Evolutionary conservation across 1,284 basidiomycete species (phyloP), one percentile per base, ranked within the genome.

Genomic region (Tylopilus orsonianus): DNA sequence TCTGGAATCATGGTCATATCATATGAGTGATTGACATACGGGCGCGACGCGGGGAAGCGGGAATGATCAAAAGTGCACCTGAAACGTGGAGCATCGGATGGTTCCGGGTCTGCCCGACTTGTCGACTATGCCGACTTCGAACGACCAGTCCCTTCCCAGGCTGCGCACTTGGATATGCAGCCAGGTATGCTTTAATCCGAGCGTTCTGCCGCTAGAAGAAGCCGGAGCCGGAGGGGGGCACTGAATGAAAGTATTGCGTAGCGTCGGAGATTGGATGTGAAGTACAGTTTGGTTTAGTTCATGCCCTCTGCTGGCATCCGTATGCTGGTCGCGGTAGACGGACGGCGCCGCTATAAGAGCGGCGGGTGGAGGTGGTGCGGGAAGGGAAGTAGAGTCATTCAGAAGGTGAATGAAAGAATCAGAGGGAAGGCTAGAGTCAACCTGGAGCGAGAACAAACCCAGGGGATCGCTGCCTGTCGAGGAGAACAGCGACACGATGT

Each of bases 181-280:
- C 82, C 86, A 90, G 1, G 80, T 75, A 50, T 88, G 82, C 59
- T 80, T 81, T 48, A 93, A 65, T 9, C 82, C 85, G n/a, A 93
- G 71, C 18, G 70, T 71, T 33, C 41, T 26, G 49, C 52, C 48
- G 52, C 49, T 51, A 44, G 46, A 41, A 42, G 32, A 44, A 13
- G 49, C 26, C 43, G 56, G 45, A 20, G 41, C 49, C 47, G 58
- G 44, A 24, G 56, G 73, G 36, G 79, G 89, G 64, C 75, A 83
- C 20, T 80, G 80, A 43, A 93, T 82, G 60, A 77, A 93, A 0
- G 90, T 89, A 27, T 73, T 79, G 27, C 70, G 74, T 26, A 90
- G 63, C 1, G 80, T 81, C 8, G 89, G 88, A 3, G 87, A 90
- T 60, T 93, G 90, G 37, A 93, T 78, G 57, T 93, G 90, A n/a